Base-by-base conservation (phyloP, 495 filamentous ascomycete species). In the Parachaetomium inaequale region DNA sequence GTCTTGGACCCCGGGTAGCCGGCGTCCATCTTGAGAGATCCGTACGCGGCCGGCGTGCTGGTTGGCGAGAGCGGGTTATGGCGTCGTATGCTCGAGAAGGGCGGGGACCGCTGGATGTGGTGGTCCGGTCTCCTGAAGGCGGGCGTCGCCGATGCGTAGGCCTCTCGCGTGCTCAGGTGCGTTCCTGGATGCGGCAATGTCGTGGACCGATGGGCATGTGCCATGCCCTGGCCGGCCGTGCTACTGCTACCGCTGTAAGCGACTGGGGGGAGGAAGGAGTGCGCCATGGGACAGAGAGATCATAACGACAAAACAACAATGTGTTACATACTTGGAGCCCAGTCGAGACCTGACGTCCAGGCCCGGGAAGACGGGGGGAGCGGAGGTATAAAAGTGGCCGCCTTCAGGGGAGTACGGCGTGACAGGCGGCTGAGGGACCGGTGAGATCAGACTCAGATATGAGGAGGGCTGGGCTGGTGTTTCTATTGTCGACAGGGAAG, bases 131-230 rank as follows among this genome's bases (percentile, higher is more conserved):
- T 78, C 56, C 74, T 69, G 62, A 77, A 81, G 45, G 74, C 72
- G 25, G 81, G 81, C 58, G 79, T 78, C 61, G 79, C 59, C 34
- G 75, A 62, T 40, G 76, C 67, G 75, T 82, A 84, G 62, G 79
- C 66, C 49, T 83, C 81, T 72, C 81, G 77, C 51, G 77, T 67
- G 65, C 66, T 80, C 59, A 79, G 51, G 53, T 79, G 76, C 23
- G 73, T 73, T 55, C 68, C 71, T 68, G 76, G 78, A 66, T 79
- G 79, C 63, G 82, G 78, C 64, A 83, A 62, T 59, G 76, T 69
- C 68, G 78, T 70, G 64, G 80, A 73, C 66, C 80, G 80, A 68
- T 75, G 76, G 73, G 77, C 75, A 74, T 81, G 79, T 77, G 81
- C 79, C 79, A 83, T 82, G 66, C 78, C 78, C 76, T 79, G 72